Evolutionary conservation across 768 basidiomycete genomes (phyloP).

Genomic region (Paxillus involutus): DNA sequence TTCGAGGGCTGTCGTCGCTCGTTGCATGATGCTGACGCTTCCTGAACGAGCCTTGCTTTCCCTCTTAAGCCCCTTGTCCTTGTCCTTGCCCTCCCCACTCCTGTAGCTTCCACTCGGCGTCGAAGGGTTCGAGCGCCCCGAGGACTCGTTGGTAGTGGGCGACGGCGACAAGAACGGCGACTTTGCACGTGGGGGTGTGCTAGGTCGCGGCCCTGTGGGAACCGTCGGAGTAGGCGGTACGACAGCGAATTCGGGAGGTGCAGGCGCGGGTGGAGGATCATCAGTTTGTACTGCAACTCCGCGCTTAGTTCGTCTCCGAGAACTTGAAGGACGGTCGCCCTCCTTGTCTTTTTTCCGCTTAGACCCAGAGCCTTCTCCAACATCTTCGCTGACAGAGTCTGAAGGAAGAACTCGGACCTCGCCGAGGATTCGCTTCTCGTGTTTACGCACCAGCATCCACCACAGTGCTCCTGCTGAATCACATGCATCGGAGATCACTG

Average conservation of each 20-base stretch:
- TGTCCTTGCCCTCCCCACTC: constrained; percentile 49
- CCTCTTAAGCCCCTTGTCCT: constrained; percentile 53
- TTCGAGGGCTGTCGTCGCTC: constrained; percentile 88
- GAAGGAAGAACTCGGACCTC: constrained; percentile 27
- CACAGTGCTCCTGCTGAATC: constrained; percentile 89
- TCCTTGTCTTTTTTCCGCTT: constrained; percentile 33
- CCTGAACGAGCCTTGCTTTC: constrained; percentile 71
- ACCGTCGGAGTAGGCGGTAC: constrained; percentile 78
- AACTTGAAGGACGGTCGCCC: constrained; percentile 15
- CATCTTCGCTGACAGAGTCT: constrained; percentile 18
- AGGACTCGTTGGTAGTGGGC: constrained; percentile 48
- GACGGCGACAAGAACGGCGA: constrained; percentile 62
- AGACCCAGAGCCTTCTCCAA: constrained; percentile 19
- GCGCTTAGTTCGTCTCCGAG: constrained; percentile 26
- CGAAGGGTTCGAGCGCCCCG: constrained; percentile 59
- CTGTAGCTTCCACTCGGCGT: constrained; percentile 66
- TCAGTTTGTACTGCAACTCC: constrained; percentile 46
- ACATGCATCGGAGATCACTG: constrained; percentile 88
- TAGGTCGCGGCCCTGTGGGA: constrained; percentile 35
- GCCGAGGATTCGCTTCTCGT: constrained; percentile 56
- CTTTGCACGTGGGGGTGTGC: constrained; percentile 50
- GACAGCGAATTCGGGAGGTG: constrained; percentile 63
- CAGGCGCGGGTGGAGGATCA: constrained; percentile 32
- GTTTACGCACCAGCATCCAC: constrained; percentile 93
- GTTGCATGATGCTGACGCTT: constrained; percentile 95